A percentile compares a stretch with the other conserved stretches of the same genome.
phyloP scores from a whole-genome alignment of 371 early-diverging fungal species.

The Apophysomyces variabilis region DNA sequence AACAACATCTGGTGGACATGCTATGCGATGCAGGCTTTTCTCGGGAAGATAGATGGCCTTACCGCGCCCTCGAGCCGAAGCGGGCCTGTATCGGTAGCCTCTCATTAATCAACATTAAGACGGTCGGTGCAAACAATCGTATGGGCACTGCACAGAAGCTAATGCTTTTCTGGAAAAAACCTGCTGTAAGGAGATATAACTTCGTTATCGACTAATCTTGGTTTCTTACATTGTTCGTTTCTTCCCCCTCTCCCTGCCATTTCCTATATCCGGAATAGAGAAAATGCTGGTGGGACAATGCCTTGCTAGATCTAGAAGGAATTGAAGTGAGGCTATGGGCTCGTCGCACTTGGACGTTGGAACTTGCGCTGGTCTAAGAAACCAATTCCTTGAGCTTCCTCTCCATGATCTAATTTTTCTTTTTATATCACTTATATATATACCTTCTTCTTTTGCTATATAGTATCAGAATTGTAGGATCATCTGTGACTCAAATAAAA shows the following conservation, averaged over 20 bases:
- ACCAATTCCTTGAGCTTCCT: not conserved
- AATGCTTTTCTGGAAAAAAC: constrained; percentile 76
- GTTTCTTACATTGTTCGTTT: not conserved
- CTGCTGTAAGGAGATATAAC: constrained; percentile 55
- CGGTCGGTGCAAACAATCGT: constrained; percentile 44
- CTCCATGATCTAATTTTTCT: not conserved
- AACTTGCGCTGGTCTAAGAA: constrained; percentile 34
- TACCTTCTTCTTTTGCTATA: not conserved
- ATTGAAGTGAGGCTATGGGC: constrained; percentile 68
- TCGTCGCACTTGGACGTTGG: constrained; percentile 76
- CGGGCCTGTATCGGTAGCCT: constrained; percentile 66
- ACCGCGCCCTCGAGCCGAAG: constrained; percentile 67
- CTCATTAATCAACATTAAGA: constrained; percentile 62
- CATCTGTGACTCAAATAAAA: no score
- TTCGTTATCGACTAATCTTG: not conserved
- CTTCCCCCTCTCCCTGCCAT: not conserved
- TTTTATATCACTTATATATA: not conserved
- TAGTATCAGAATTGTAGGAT: no score
- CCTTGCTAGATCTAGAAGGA: constrained; percentile 54
- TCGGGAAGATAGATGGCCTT: constrained; percentile 67
- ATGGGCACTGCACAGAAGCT: constrained; percentile 71
- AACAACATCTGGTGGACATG: constrained; percentile 78
- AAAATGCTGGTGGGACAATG: constrained; percentile 85
- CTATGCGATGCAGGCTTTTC: constrained; percentile 72
- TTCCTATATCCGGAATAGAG: constrained; percentile 38